Base-by-base conservation (phyloP, 768 basidiomycete genomes). In the Mrakia blollopis region DNA sequence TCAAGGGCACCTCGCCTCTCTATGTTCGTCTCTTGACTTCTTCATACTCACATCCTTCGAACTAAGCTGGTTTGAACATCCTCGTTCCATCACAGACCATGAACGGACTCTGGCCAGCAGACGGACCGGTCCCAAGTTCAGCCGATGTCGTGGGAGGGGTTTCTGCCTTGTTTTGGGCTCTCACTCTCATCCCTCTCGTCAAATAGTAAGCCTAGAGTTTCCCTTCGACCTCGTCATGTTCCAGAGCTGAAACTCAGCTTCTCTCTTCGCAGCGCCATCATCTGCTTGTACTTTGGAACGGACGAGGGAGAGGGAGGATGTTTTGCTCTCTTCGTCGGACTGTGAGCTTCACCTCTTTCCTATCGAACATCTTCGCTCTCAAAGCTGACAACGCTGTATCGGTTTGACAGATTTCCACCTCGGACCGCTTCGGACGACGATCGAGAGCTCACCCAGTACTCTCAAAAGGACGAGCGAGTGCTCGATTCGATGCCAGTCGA, bases 91-190 rank as follows among this genome's bases (percentile, higher is more conserved):
- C 16, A 7, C 25, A 41, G 37, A 69, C 44, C 35, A 47, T 41
- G 67, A 69, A 39, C 28, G 70, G 89, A 13, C 87, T 91, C 16
- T 91, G 88, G 87, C 85, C 88, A 3, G 60, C 87, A 1, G 73
- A 79, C 6, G 87, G 87, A 0, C 84, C 85, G 18, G 81, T 84
- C 0, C 90, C 89, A n/a, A n/a, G n/a, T 0, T 82, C 86, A 0
- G 79, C 18, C 0, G 72, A 76, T 23, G 61, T 69, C 11, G 35
- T 76, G 13, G 75, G 75, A 41, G 75, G 35, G 10, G 47, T 65
- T 78, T 94, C 91, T 0, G 91, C 90, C 67, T 89, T 91, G 54
- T 97, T 80, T 79, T 94, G 87, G 67, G 97, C 80, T 82, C 89
- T 91, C 25, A 96, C 97, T 35, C 85, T 87, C 82, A 88, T 90